Evolutionary conservation across 176 grass and related monocot species (phyloP), one percentile per base, ranked within the genome.

Genomic region (Triticum timopheevii): DNA sequence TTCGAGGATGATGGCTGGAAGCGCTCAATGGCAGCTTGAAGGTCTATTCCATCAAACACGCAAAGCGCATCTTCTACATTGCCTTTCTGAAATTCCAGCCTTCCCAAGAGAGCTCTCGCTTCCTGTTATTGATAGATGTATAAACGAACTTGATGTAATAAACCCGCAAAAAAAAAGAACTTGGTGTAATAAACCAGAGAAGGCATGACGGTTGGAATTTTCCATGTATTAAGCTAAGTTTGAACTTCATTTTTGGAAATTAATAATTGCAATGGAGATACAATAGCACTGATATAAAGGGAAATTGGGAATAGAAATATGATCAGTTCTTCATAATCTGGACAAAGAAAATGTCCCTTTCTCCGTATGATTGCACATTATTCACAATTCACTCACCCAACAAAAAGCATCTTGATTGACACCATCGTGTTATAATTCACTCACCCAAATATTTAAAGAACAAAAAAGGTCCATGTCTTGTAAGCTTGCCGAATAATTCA

Each of bases 1-100:
- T 89, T 91, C 0, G 69, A 22, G 24, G 36, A 8, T 19, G 68
- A 84, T 15, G 90, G 87, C 38, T 98, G 96, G 40, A 98, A 90
- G 23, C 87, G 93, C 17, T 94, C 90, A 79, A 98, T 88, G 30
- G 96, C 93, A 63, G 88, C 85, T 63, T 98, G 92, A 80, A 96
- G 92, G 56, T 98, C 93, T 69, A 98, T 96, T 77, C 96, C 93
- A 66, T 98, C 92, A 39, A 98, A 96, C 5, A 98, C 93, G n/a
- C 92, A 73, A 34, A 96, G 84, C 31, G 96, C 96, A 76, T 77
- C 92, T 88, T 98, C 96, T 22, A 98, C 90, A 59, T 98, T 96
- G 61, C 96, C 96, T 75, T 91, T 95, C 62, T 98, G 96, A 86
- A 91, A 98, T 84, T 98, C 96, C 24, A 98, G 62, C 35, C 96